Evolutionary conservation across 2,329 filamentous ascomycete genomes (phyloP).

Genomic region (Penicillium sp.): DNA sequence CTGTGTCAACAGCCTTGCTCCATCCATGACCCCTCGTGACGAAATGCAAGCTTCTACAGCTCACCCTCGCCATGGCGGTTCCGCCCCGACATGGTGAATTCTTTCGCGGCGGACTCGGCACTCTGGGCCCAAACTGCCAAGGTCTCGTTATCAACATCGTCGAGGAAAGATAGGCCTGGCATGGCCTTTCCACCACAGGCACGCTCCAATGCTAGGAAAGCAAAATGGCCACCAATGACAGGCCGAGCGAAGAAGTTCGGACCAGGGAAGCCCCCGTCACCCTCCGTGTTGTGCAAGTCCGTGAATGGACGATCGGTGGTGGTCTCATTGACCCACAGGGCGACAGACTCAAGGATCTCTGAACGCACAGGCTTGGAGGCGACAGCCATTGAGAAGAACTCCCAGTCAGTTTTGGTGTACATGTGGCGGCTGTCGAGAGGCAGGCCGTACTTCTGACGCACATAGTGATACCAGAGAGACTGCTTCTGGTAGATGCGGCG

Average conservation of each 20-base stretch:
- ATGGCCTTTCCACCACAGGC: conserved; percentile 70
- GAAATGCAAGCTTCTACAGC: conserved; percentile 13
- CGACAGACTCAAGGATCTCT: conserved; percentile 71
- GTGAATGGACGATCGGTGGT: conserved; percentile 72
- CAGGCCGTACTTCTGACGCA: conserved; percentile 77
- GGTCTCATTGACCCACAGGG: conserved; percentile 81
- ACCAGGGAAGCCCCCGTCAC: conserved; percentile 69
- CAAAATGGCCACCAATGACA: conserved; percentile 82
- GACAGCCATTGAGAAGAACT: conserved; percentile 82
- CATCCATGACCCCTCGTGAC: neutral
- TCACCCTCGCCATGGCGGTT: conserved; percentile 23
- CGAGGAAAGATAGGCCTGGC: conserved; percentile 52
- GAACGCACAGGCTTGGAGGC: conserved; percentile 64
- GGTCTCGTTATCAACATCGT: conserved; percentile 28
- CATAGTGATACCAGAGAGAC: conserved; percentile 74
- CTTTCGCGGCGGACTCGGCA: conserved; percentile 23
- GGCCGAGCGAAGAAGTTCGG: conserved; percentile 76
- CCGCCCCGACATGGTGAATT: conserved; percentile 11
- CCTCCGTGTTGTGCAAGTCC: conserved; percentile 80
- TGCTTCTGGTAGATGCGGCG: conserved; percentile 74
- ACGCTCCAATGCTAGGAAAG: conserved; percentile 75
- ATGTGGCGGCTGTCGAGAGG: conserved; percentile 78
- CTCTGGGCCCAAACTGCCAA: conserved; percentile 20
- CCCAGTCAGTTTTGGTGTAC: conserved; percentile 88
- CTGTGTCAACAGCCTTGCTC: neutral